Evolutionary conservation across 345 rosid species (phyloP), one percentile per base, ranked within the genome.

Genomic region (Populus deltoides): DNA sequence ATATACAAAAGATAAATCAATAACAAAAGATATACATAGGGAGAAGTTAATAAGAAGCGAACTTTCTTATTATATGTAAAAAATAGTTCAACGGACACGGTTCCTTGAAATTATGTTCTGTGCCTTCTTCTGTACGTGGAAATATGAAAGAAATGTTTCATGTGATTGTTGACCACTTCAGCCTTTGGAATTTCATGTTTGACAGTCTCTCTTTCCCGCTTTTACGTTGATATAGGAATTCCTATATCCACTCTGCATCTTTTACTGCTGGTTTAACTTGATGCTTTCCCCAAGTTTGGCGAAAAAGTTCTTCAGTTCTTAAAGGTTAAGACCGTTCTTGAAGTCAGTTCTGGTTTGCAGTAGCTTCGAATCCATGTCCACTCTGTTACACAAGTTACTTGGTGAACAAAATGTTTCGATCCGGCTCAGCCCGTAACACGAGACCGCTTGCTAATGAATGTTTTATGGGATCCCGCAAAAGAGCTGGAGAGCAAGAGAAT

Each of bases 41-140:
- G 16, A 66, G 29, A 33, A 43, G 29, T 11, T 16, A 18, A 10
- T 57, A 36, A 67, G 25, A 51, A 66, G n/a, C 33, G 49, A 38
- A n/a, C 15, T 43, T 43, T 51, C 22, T 31, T 43, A 63, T 68
- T 81, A 65, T 73, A 33, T 77, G 41, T 68, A 24, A 76, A 10
- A 76, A 75, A 20, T 66, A 73, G 38, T 18, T 66, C 74, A 47
- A 49, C 8, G 22, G 70, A 77, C 39, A 4, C 61, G 27, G 35
- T 6, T 45, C 49, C 39, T 29, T 74, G 57, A 77, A 73, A 81
- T 80, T 79, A 27, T 82, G 70, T 77, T 82, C 25, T 78, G 63
- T 80, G 90, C 76, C 91, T 92, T 90, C 90, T 89, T 90, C 86
- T 88, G 93, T 90, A 86, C 85, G 88, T 83, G 83, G 74, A 61